phyloP scores from a whole-genome alignment of 352 stramenopile genomes.

The Globisporangium heterothallicum region DNA sequence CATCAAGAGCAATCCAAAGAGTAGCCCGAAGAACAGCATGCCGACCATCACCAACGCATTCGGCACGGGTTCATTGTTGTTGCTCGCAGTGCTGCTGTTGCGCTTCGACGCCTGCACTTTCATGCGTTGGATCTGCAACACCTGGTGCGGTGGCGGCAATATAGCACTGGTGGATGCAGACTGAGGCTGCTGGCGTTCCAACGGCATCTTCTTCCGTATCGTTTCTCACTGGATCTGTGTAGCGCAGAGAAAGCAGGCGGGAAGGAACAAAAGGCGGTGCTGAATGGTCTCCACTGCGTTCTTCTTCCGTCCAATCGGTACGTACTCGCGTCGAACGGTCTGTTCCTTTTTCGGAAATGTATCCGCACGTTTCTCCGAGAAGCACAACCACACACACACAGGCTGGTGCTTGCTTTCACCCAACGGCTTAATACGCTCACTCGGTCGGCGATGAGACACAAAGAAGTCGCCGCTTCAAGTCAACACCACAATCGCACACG shows the following conservation, averaged over 20 bases:
- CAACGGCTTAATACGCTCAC: too few relatives aligned
- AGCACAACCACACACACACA: too few relatives aligned
- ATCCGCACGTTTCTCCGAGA: too few relatives aligned
- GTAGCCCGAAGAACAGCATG: constrained; percentile 59
- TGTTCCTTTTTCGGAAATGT: too few relatives aligned
- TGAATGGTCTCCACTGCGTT: too few relatives aligned
- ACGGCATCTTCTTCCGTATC: constrained; percentile 4
- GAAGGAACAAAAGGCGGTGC: too few relatives aligned
- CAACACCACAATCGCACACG: too few relatives aligned
- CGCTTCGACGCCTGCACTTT: constrained; percentile 19
- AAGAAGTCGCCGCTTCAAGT: not conserved
- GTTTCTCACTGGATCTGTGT: too few relatives aligned
- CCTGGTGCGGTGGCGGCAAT: constrained; percentile 25
- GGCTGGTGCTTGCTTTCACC: too few relatives aligned
- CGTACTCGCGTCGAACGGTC: not conserved
- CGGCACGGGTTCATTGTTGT: constrained; percentile 30
- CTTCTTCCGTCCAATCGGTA: not conserved
- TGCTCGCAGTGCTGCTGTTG: constrained; percentile 12
- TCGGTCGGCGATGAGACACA: too few relatives aligned
- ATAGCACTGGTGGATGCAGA: constrained; percentile 1
- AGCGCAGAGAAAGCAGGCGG: too few relatives aligned
- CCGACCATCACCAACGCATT: constrained; percentile 68
- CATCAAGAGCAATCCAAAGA: constrained; percentile 64
- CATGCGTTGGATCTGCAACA: constrained; percentile 41
- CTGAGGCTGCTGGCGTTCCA: constrained; percentile 20